Evolutionary conservation across 1,284 basidiomycete genomes (phyloP).

Genomic region (Gomphus bonarii): DNA sequence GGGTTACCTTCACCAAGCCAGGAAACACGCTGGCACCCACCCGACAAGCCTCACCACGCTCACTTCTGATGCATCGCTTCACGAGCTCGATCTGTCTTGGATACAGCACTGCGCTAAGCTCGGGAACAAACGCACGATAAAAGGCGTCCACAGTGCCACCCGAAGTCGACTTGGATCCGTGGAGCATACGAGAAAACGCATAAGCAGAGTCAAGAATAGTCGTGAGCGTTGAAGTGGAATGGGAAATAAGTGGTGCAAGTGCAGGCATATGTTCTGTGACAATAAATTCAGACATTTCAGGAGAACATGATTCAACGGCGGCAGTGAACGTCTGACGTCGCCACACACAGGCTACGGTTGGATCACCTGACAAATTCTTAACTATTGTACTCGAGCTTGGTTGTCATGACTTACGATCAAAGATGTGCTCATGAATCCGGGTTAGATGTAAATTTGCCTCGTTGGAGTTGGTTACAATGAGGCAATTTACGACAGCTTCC

Average conservation of each 20-base stretch:
- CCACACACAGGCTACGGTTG: conserved; percentile 76
- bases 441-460: conserved; percentile 75
- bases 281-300: conserved; percentile 53
- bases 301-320: conserved; percentile 62
- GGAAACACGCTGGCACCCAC: conserved; percentile 78
- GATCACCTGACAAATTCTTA: conserved; percentile 42
- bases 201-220: conserved; percentile 60
- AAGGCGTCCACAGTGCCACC: conserved; percentile 53
- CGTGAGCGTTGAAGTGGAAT: conserved; percentile 30
- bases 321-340: conserved; percentile 76
- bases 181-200: conserved; percentile 72
- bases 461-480: conserved; percentile 64
- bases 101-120: conserved; percentile 54
- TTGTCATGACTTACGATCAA: conserved; percentile 46
- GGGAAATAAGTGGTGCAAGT: conserved; percentile 38
- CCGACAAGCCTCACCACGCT: conserved; percentile 54
- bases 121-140: conserved; percentile 73
- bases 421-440: conserved; percentile 75
- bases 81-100: conserved; percentile 68
- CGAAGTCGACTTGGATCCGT: conserved; percentile 50
- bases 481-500: conserved; percentile 70
- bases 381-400: not conserved
- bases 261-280: conserved; percentile 56
- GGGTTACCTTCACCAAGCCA: conserved; percentile 69
- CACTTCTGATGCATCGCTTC: conserved; percentile 64